Percentiles rank a stretch among this genome's conserved stretches.
phyloP scores from a whole-genome alignment of 176 grass and related monocot genomes.

The Tillandsia fasciculata region DNA sequence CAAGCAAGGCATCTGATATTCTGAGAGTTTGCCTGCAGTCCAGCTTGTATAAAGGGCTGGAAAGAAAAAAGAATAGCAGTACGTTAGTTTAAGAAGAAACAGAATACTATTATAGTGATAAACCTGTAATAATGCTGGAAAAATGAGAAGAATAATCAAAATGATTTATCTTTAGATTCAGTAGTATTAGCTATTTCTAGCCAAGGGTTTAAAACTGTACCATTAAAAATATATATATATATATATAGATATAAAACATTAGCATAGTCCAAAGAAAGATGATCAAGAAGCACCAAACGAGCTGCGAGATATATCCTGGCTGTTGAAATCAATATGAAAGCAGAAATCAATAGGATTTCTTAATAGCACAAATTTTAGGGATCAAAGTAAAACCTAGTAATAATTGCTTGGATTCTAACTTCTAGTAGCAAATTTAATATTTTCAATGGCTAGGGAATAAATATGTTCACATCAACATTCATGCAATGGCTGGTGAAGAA shows the following conservation, averaged over 20 bases:
- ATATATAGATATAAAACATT: not conserved
- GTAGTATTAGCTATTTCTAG: not conserved
- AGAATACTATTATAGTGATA: too few species aligned
- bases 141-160: not conserved
- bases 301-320: too few species aligned
- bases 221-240: too few species aligned
- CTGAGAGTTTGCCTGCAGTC: slow-evolving; percentile 53
- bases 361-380: slow-evolving; percentile 2
- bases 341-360: not conserved
- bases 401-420: not conserved
- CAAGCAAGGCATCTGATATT: slow-evolving; percentile 68
- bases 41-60: slow-evolving; percentile 74
- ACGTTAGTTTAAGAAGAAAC: not conserved
- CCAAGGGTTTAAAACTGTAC: not conserved
- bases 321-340: too few species aligned
- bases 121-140: too few species aligned
- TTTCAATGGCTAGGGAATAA: too few species aligned
- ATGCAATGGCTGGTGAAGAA: too few species aligned
- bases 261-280: not conserved
- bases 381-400: slow-evolving; percentile 4
- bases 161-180: not conserved
- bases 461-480: too few species aligned
- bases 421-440: too few species aligned
- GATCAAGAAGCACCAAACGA: not conserved
- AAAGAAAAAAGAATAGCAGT: slow-evolving; percentile 14